Base-by-base conservation (phyloP, 2,329 filamentous ascomycete species). In the Pyrenophora graminea region DNA sequence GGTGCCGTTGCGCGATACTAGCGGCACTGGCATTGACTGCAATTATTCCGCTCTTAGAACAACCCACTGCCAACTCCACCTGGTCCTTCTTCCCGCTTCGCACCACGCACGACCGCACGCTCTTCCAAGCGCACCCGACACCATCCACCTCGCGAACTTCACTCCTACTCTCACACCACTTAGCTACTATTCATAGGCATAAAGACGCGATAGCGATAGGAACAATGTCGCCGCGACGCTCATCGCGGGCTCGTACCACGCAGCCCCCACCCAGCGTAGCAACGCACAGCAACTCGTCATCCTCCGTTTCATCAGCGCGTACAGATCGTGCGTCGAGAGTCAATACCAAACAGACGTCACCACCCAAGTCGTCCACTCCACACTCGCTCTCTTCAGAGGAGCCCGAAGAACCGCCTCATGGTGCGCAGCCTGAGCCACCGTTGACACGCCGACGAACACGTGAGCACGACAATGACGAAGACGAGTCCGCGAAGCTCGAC, bases 161-260 rank as follows among this genome's bases (percentile, higher is more conserved):
- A 37, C 25, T 40, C 38, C 34, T 15, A 17, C 42, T 39, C 27
- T 33, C 48, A 7, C 10, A 40, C 45, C 49, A 9, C 39, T 30
- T 15, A 19, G 36, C 17, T 31, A 42, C 39, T 21, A 43, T 32
- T 23, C 33, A 15, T 25, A 34, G 4, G 40, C 40, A 44, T 19
- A 30, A 10, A 30, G 27, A n/a, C 21, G 34, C 51, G 39, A 45
- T 45, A 49, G 52, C 55, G 33, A 8, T 41, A 32, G 47, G 45
- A 51, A 60, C 63, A 59, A 84, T 84, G 81, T 82, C 88, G 71
- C 90, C 89, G 73, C 88, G 93, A 77, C 90, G 93, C 74, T 96
- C 92, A 70, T 94, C 92, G 76, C 87, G 93, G 82, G 91, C 91
- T 79, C 89, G 90, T 77, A 85, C 83, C 72, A 85, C 85, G 65